Evolutionary conservation across 148 eudicot species (phyloP), one percentile per base, ranked within the genome.

Genomic region (Persicaria maculosa): DNA sequence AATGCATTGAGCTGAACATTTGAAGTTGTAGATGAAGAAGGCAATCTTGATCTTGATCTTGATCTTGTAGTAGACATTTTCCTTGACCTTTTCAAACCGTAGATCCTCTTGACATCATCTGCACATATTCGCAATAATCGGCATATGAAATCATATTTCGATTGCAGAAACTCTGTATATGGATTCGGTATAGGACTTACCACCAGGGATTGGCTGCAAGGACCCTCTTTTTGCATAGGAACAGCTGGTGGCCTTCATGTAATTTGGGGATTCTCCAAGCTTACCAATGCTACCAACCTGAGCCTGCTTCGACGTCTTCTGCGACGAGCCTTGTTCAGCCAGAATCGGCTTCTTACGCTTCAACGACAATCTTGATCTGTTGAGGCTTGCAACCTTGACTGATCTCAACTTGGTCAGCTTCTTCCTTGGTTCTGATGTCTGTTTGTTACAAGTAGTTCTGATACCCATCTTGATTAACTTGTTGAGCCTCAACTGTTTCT

Each of bases 191-290:
- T 7, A 6, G 16, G 15, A 15, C 10, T 25, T 10, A 5, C 20
- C 45, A 64, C 72, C 74, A 54, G 74, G 76, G 74, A 77, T 81
- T 69, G 78, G 79, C 74, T 74, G 77, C 53, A 73, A 70, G 67
- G 47, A 44, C 72, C 73, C 86, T 76, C 80, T 85, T 78, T 80
- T 84, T 52, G 87, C 83, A 77, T 80, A 76, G n/a, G 76, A 89
- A 59, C 81, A 78, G 12, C 79, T 79, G 67, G 91, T 85, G 65
- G 81, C 84, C 78, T 75, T 87, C 83, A 83, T 82, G 50, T 77
- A 83, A 68, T 78, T 84, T 10, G 86, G 87, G 14, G 88, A 80
- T 50, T n/a, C 55, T 59, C 55, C 47, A 75, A 78, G 12, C 36
- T 50, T 48, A 31, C n/a, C 19, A 68, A 8, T 7, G 4, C 57